Evolutionary conservation across 1,284 basidiomycete genomes (phyloP).

Genomic region (Malassezia yamatoensis): DNA sequence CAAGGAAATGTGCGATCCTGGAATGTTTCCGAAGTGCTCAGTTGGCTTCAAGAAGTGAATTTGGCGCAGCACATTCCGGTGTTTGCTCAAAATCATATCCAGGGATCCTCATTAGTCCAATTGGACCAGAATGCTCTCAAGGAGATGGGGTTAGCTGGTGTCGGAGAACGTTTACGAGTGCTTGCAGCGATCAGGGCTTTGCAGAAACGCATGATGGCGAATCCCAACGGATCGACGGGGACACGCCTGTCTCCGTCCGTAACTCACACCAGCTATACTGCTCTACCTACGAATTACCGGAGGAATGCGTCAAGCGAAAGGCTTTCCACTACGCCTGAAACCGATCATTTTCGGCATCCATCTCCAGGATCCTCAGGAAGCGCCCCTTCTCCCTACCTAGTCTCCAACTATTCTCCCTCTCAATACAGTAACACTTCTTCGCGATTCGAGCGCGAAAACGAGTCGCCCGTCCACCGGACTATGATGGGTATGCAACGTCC

Average conservation of each 20-base stretch:
- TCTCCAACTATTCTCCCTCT: neutral
- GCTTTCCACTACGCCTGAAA: no score
- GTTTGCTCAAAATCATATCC: constrained; percentile 40
- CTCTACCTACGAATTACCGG: constrained; percentile 4
- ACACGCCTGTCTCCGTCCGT: neutral
- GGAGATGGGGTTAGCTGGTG: constrained; percentile 43
- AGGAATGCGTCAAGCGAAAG: neutral
- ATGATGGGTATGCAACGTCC: no score
- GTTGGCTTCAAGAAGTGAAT: constrained; percentile 30
- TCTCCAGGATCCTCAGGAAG: neutral
- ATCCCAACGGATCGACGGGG: neutral
- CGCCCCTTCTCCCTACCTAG: neutral
- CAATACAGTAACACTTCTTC: neutral
- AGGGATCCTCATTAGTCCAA: constrained; percentile 35
- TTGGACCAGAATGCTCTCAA: constrained; percentile 38
- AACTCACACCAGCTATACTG: neutral
- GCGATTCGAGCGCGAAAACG: neutral
- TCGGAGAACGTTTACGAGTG: constrained; percentile 42
- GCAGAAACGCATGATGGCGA: constrained; percentile 26
- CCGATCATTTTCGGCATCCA: neutral
- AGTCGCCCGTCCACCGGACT: neutral
- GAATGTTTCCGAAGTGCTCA: constrained; percentile 22
- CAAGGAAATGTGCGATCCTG: constrained; percentile 14
- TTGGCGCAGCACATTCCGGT: constrained; percentile 27
- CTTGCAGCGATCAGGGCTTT: constrained; percentile 40